Percentiles rank a stretch among this genome's conserved stretches.
Conservation (phyloP, 1,284 basidiomycete species). For the Moesziomyces antarcticus region DNA sequence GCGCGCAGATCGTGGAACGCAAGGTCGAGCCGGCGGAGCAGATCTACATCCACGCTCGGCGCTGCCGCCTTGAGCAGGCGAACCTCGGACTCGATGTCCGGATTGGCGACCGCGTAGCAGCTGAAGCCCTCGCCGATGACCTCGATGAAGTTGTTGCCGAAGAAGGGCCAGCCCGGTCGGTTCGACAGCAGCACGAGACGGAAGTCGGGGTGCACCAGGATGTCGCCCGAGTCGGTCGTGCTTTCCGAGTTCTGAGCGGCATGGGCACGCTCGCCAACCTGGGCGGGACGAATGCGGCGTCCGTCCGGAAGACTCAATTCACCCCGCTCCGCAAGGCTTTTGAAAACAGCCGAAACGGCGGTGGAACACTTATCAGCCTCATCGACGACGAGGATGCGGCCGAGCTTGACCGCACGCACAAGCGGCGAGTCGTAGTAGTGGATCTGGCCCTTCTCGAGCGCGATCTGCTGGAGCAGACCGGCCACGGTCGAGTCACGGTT, state of each 20-base stretch:
- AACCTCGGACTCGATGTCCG: conserved; percentile 66
- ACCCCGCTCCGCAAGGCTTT: conserved; percentile 67
- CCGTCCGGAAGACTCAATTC: conserved; percentile 68
- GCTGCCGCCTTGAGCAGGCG: conserved; percentile 65
- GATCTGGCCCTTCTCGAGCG: conserved; percentile 66
- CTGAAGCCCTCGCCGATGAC: conserved; percentile 68
- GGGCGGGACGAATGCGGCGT: conserved; percentile 56
- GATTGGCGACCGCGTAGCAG: conserved; percentile 67
- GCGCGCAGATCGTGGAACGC: conserved; percentile 68
- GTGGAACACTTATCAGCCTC: conserved; percentile 69
- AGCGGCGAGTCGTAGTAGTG: conserved; percentile 66
- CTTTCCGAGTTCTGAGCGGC: not conserved
- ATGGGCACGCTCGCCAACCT: conserved; percentile 6
- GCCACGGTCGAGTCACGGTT: conserved; percentile 66
- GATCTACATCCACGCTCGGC: conserved; percentile 53
- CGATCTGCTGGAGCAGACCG: conserved; percentile 62
- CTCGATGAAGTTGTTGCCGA: conserved; percentile 67
- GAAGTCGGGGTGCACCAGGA: conserved; percentile 67
- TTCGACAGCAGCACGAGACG: conserved; percentile 68
- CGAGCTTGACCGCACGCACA: conserved; percentile 65
- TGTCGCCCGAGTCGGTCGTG: conserved; percentile 28
- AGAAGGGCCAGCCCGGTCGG: conserved; percentile 67
- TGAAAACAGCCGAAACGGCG: conserved; percentile 67
- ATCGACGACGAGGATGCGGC: conserved; percentile 68
- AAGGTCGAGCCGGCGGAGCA: conserved; percentile 63